Conservation (phyloP, 768 basidiomycete genomes). For the Cyathus striatus region DNA sequence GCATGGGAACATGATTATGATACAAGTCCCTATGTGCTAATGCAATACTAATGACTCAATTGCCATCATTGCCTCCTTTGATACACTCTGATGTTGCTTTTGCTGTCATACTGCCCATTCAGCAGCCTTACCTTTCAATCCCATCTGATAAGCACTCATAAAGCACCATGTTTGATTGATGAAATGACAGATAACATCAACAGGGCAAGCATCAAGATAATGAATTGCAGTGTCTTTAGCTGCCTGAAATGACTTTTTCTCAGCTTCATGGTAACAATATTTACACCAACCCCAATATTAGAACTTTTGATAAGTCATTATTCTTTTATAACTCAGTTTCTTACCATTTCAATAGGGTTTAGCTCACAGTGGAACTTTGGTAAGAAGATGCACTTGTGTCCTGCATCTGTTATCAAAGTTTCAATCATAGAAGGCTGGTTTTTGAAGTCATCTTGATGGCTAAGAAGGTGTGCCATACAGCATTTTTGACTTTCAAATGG, state of each 20-base stretch:
- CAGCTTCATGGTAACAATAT: conserved; percentile 21
- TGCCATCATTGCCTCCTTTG: conserved; percentile 17
- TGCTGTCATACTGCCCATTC: conserved; percentile 30
- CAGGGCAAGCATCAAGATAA: conserved; percentile 25
- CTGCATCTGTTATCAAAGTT: conserved; percentile 17
- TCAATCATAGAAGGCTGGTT: conserved; percentile 25
- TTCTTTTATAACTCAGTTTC: conserved; percentile 3
- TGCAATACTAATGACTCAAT: neutral
- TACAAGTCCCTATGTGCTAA: neutral
- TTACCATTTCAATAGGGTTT: conserved; percentile 31
- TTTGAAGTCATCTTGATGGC: conserved; percentile 30
- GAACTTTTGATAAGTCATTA: neutral
- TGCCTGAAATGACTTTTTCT: conserved; percentile 18
- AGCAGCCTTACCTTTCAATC: conserved; percentile 26
- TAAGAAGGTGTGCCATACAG: conserved; percentile 27
- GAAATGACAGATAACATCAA: conserved; percentile 24
- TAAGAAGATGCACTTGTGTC: conserved; percentile 14
- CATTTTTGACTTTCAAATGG: conserved; percentile 7
- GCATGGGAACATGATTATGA: neutral
- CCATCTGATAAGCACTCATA: conserved; percentile 23
- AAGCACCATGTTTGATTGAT: conserved; percentile 25
- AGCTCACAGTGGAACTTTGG: neutral
- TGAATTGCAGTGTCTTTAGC: conserved; percentile 16
- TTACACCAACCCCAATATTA: conserved; percentile 32
- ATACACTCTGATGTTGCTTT: conserved; percentile 19